phyloP scores from a whole-genome alignment of 2,329 filamentous ascomycete genomes.

The Aspergillus eucalypticola region DNA sequence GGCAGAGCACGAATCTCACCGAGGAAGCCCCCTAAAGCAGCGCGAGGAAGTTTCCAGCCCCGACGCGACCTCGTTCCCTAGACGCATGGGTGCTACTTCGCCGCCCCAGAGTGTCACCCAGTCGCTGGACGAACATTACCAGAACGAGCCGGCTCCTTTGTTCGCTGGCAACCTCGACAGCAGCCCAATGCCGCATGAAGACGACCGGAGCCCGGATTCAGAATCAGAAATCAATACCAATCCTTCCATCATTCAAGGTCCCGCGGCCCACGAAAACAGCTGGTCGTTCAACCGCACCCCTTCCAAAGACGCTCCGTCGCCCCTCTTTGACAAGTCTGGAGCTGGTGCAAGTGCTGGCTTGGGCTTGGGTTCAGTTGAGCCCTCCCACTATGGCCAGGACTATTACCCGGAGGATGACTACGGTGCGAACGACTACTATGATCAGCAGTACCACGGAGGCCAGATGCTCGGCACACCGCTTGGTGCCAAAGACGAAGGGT shows the following conservation, averaged over 20 bases:
- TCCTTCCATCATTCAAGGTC: constrained; percentile 78
- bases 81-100: constrained; percentile 48
- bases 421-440: constrained; percentile 42
- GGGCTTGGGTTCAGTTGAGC: constrained; percentile 56
- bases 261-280: constrained; percentile 51
- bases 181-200: constrained; percentile 36
- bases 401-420: constrained; percentile 55
- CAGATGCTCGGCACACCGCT: constrained; percentile 53
- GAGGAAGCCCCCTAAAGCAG: constrained; percentile 51
- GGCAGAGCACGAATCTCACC: constrained; percentile 29
- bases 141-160: constrained; percentile 54
- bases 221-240: constrained; percentile 73
- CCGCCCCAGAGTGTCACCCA: constrained; percentile 57
- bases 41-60: constrained; percentile 38
- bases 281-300: constrained; percentile 62
- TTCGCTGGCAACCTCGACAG: constrained; percentile 74
- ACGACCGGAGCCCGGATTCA: constrained; percentile 46
- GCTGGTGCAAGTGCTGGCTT: constrained; percentile 50
- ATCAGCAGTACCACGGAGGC: constrained; percentile 36
- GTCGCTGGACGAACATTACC: constrained; percentile 46
- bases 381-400: constrained; percentile 59
- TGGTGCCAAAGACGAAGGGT: constrained; percentile 81
- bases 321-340: constrained; percentile 43
- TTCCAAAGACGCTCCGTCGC: constrained; percentile 39
- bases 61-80: constrained; percentile 42